phyloP scores from a whole-genome alignment of 192 early-diverging fungal species.

The Podochytrium sp. region DNA sequence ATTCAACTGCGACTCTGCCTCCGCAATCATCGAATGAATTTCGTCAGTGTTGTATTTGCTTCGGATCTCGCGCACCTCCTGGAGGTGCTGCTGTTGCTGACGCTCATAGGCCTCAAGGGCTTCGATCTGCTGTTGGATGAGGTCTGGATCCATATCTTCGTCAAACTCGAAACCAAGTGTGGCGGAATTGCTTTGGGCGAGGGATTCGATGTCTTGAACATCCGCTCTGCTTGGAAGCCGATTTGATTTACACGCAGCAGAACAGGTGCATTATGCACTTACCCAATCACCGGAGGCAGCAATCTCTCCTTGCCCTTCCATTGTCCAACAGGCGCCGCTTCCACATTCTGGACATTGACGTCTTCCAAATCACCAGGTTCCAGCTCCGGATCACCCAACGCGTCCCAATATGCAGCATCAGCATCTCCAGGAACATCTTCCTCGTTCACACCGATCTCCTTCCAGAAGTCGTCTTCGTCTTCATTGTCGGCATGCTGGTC shows the following conservation, averaged over 20 bases:
- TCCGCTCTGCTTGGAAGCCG: not conserved
- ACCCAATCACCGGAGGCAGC: not conserved
- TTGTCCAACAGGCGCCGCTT: not conserved
- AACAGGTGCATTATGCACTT: not conserved
- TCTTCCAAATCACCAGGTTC: no score
- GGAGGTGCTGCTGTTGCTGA: not conserved
- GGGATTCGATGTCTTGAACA: constrained; percentile 1
- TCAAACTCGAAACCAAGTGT: not conserved
- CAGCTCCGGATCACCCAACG: not conserved
- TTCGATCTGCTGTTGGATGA: not conserved
- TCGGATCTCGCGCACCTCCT: not conserved
- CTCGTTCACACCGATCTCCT: not conserved
- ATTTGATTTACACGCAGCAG: not conserved
- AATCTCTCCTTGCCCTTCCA: constrained; percentile 10
- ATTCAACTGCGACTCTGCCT: not conserved
- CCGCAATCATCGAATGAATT: not conserved
- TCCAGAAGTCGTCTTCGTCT: constrained; percentile 3
- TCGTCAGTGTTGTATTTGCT: not conserved
- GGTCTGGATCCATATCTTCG: not conserved
- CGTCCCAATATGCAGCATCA: not conserved
- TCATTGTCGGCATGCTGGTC: constrained; percentile 5
- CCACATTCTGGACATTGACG: no score
- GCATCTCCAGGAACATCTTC: constrained; percentile 7
- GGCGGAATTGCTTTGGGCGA: not conserved
- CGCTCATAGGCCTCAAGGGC: constrained; percentile 1